Evolutionary conservation across 345 rosid genomes (phyloP).

Genomic region (Bruguiera sexangula): DNA sequence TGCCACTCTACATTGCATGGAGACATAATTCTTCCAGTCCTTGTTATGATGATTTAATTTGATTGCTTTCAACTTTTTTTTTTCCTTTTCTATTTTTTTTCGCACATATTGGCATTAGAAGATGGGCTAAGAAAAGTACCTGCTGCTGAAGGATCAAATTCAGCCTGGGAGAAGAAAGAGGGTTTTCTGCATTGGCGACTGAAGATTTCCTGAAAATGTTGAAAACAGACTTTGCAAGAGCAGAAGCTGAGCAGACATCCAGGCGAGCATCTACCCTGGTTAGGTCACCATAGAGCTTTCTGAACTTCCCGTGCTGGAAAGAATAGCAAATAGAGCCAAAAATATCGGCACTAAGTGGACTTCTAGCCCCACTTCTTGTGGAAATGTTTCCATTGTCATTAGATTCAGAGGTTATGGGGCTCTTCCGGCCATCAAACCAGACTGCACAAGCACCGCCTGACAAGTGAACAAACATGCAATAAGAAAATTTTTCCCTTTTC

Average conservation of each 20-base stretch:
- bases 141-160: slow-evolving; percentile 79
- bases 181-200: slow-evolving; percentile 29
- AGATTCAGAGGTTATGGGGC: slow-evolving; percentile 22
- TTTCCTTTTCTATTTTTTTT: background rate
- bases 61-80: background rate
- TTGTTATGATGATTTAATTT: no score
- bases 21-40: no score
- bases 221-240: slow-evolving; percentile 46
- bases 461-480: slow-evolving; percentile 5
- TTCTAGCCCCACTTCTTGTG: slow-evolving; percentile 32
- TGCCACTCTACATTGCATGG: no score
- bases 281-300: slow-evolving; percentile 59
- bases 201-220: slow-evolving; percentile 41
- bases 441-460: slow-evolving; percentile 59
- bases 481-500: background rate
- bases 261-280: slow-evolving; percentile 77
- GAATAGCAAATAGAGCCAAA: slow-evolving; percentile 80
- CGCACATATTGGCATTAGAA: background rate
- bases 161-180: slow-evolving; percentile 59
- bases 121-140: slow-evolving; percentile 36
- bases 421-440: slow-evolving; percentile 51
- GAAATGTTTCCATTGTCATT: slow-evolving; percentile 19
- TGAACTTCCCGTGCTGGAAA: slow-evolving; percentile 64
- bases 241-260: slow-evolving; percentile 61
- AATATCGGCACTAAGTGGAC: slow-evolving; percentile 54